Conservation (phyloP, 352 stramenopile species). For the Globisporangium nunn region DNA sequence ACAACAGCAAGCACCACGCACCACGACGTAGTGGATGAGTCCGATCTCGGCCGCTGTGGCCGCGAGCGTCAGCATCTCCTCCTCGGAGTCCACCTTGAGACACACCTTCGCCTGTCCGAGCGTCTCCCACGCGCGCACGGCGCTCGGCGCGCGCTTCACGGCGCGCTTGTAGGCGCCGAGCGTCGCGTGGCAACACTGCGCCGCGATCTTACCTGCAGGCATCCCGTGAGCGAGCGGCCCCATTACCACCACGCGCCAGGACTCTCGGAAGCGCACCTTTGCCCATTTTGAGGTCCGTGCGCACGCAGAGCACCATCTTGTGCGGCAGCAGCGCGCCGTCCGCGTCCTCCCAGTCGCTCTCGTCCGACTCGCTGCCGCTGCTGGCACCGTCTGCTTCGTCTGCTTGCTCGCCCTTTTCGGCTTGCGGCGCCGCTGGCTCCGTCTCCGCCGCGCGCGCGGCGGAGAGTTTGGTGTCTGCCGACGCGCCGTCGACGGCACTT, state of each 20-base stretch:
- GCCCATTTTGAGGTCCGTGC: constrained; percentile 93
- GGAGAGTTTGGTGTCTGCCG: no score
- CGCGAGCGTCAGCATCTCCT: constrained; percentile 68
- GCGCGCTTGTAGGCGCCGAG: constrained; percentile 93
- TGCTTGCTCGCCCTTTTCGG: constrained; percentile 9
- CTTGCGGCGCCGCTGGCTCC: not conserved
- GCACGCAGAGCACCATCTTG: constrained; percentile 95
- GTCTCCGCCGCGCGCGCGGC: not conserved
- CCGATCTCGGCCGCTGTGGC: constrained; percentile 50
- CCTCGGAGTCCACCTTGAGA: constrained; percentile 81
- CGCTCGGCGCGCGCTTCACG: constrained; percentile 63
- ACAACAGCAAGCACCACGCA: constrained; percentile 17
- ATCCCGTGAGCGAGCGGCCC: no score
- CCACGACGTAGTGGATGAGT: constrained; percentile 79
- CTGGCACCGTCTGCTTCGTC: constrained; percentile 2
- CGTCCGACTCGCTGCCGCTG: constrained; percentile 28
- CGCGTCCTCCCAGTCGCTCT: constrained; percentile 56
- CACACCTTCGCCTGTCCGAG: constrained; percentile 83
- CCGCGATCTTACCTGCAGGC: constrained; percentile 68
- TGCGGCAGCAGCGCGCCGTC: constrained; percentile 55
- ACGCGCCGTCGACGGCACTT: constrained; percentile 6
- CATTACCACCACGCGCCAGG: no score
- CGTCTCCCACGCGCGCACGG: constrained; percentile 71
- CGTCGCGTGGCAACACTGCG: constrained; percentile 87
- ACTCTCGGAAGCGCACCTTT: constrained; percentile 67